phyloP scores from a whole-genome alignment of 225 moss, liverwort and hornwort species.

The Polytrichum formosum region DNA sequence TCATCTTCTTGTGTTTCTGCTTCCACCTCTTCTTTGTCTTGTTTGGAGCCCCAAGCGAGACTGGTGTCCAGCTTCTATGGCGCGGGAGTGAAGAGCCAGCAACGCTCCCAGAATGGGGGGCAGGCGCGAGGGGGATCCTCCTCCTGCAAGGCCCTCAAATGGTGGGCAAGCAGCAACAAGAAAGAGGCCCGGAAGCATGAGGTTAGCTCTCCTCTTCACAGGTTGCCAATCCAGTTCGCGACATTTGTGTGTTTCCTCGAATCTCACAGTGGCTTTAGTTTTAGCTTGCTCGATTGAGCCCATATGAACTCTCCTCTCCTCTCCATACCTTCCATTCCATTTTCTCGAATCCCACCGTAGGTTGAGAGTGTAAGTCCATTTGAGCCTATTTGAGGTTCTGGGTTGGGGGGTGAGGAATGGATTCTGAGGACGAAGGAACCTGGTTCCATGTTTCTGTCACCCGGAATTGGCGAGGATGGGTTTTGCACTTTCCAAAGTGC shows the following conservation, averaged over 20 bases:
- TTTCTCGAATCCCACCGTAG: background rate
- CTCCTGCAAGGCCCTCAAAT: conserved; percentile 8
- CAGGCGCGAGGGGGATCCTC: background rate
- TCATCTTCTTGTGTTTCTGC: background rate
- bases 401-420: background rate
- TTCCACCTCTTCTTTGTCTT: background rate
- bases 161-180: conserved; percentile 26
- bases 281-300: too few relatives aligned
- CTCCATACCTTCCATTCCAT: background rate
- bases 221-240: background rate
- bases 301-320: too few relatives aligned
- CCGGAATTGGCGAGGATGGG: too few relatives aligned
- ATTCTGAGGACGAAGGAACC: too few relatives aligned
- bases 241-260: too few relatives aligned
- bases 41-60: background rate
- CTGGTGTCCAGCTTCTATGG: conserved; percentile 18
- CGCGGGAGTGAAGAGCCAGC: conserved; percentile 1
- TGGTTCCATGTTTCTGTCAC: too few relatives aligned
- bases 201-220: conserved; percentile 9
- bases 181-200: conserved; percentile 27
- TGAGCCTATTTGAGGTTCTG: too few relatives aligned
- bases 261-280: too few relatives aligned
- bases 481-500: too few relatives aligned
- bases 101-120: conserved; percentile 15
- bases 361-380: too few relatives aligned